Conservation (phyloP, 371 early-diverging fungal species). For the Mortierella sp. region DNA sequence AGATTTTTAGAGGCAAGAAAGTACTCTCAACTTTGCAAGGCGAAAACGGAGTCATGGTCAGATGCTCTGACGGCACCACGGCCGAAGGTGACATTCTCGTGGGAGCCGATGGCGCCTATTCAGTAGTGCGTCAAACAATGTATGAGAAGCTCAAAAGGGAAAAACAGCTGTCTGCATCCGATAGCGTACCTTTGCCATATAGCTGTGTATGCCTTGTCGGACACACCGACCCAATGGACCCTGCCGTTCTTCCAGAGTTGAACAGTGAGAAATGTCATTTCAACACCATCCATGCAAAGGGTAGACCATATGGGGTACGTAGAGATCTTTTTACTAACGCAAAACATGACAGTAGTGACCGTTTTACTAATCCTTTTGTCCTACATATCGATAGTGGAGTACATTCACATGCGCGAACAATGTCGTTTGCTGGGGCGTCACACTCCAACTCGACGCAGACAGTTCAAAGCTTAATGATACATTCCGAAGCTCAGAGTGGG, state of each 20-base stretch:
- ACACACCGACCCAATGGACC: not conserved
- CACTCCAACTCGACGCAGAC: constrained; percentile 3
- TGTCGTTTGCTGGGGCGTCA: constrained; percentile 21
- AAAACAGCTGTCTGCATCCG: not conserved
- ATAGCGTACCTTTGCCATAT: not conserved
- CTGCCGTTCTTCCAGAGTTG: not conserved
- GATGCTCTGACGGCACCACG: not conserved
- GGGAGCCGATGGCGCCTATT: constrained; percentile 2
- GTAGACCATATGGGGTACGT: not conserved
- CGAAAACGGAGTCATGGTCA: not conserved
- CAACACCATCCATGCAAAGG: not conserved
- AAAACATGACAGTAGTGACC: too few relatives aligned
- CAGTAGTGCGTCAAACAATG: not conserved
- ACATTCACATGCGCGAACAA: constrained; percentile 14
- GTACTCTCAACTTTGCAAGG: not conserved
- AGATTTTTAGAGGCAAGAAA: not conserved
- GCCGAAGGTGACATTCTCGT: not conserved
- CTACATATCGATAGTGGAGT: not conserved
- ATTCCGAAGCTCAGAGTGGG: constrained; percentile 23
- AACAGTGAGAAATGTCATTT: not conserved
- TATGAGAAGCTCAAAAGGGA: not conserved
- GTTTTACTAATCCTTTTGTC: not conserved
- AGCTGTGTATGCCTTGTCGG: not conserved
- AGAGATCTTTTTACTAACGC: not conserved
- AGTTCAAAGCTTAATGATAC: not conserved